Percentiles rank a stretch among this genome's conserved stretches.
Conservation (phyloP, 306 rosid genomes). For the Chamaecrista fasciculata region DNA sequence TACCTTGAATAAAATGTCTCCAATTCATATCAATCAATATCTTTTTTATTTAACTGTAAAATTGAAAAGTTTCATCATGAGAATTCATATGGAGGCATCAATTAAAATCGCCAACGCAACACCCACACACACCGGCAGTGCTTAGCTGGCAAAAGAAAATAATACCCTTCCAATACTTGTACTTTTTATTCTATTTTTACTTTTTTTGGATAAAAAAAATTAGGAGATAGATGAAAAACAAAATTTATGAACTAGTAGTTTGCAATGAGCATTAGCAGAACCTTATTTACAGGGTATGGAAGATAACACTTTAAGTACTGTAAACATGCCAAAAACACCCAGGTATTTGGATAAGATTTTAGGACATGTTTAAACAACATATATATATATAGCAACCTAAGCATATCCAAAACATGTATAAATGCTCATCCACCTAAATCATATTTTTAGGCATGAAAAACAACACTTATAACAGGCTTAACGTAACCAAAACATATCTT, state of each 20-base stretch:
- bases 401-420: too few relatives aligned
- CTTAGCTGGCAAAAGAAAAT: neutral
- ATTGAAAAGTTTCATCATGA: neutral
- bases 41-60: neutral
- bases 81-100: conserved; percentile 2
- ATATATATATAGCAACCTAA: too few relatives aligned
- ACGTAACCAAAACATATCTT: too few relatives aligned
- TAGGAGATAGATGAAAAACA: neutral
- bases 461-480: too few relatives aligned
- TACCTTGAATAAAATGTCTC: neutral
- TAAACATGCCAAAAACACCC: too few relatives aligned
- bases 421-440: too few relatives aligned
- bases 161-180: neutral
- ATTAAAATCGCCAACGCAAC: neutral
- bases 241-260: neutral
- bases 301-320: too few relatives aligned
- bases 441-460: too few relatives aligned
- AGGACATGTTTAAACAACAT: too few relatives aligned
- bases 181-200: neutral
- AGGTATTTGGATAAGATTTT: too few relatives aligned
- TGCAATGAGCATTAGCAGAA: neutral
- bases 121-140: neutral
- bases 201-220: neutral
- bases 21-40: neutral
- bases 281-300: neutral